These are phyloP conservation scores for Metschnikowia corniflorae DNA, from an alignment of 805 yeast genomes.

Conservation along the genomic window DNA sequence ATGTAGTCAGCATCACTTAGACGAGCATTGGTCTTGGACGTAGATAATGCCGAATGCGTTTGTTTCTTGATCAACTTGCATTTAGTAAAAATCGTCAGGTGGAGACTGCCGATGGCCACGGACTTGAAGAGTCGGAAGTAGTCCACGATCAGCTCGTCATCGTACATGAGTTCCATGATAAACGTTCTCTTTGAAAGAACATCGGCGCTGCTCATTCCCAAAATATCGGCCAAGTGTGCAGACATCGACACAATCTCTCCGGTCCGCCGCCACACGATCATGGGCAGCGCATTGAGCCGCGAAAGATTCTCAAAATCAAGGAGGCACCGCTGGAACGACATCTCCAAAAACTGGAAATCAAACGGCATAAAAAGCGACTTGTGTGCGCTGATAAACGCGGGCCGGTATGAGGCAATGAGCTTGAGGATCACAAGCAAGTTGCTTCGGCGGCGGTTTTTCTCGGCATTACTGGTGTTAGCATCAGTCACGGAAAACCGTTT, in stretches of 20 bases:
- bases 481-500: conserved; percentile 53
- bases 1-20: conserved; percentile 28
- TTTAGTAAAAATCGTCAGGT: conserved; percentile 49
- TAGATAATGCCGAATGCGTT: conserved; percentile 12
- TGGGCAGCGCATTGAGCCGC: conserved; percentile 65
- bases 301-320: conserved; percentile 43
- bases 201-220: conserved; percentile 60
- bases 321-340: conserved; percentile 43
- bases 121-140: conserved; percentile 70
- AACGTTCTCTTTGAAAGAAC: conserved; percentile 57
- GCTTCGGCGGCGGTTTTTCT: conserved; percentile 28
- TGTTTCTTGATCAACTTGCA: conserved; percentile 43
- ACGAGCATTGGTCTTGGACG: conserved; percentile 18
- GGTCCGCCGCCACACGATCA: conserved; percentile 81
- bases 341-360: conserved; percentile 54
- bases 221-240: conserved; percentile 65
- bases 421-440: conserved; percentile 45
- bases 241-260: conserved; percentile 82
- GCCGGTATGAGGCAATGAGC: conserved; percentile 63
- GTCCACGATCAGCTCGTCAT: conserved; percentile 67
- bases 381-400: conserved; percentile 74
- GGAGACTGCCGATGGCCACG: conserved; percentile 66
- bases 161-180: conserved; percentile 74
- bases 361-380: conserved; percentile 63
- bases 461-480: conserved; percentile 24